Conservation (phyloP, 2,329 filamentous ascomycete genomes). For the Stagonosporopsis tanaceti region DNA sequence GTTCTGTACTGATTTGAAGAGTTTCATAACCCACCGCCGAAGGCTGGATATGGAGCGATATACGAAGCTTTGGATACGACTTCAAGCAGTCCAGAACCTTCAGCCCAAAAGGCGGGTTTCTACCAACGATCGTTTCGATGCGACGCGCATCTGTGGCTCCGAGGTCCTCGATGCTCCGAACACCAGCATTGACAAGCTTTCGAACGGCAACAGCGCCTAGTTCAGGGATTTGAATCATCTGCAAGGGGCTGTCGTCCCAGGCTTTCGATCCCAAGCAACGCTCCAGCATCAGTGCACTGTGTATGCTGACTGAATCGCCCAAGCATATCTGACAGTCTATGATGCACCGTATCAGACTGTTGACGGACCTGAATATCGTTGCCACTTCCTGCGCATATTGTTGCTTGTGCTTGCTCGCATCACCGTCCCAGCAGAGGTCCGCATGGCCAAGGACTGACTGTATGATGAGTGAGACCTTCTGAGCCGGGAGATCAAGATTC, state of each 20-base stretch:
- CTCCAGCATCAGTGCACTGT: conserved; percentile 77
- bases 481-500: conserved; percentile 68
- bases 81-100: conserved; percentile 71
- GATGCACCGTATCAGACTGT: conserved; percentile 76
- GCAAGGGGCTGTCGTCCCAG: conserved; percentile 83
- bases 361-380: conserved; percentile 72
- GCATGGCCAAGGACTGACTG: conserved; percentile 75
- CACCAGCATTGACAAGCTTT: conserved; percentile 74
- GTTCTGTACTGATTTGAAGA: rapidly evolving
- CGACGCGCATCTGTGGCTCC: conserved; percentile 70
- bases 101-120: conserved; percentile 83
- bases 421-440: conserved; percentile 63
- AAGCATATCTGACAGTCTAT: conserved; percentile 73
- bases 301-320: conserved; percentile 72
- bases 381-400: conserved; percentile 68
- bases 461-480: conserved; percentile 81
- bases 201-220: conserved; percentile 79
- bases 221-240: conserved; percentile 82
- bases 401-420: conserved; percentile 61
- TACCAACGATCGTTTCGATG: conserved; percentile 79
- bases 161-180: conserved; percentile 76
- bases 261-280: conserved; percentile 76
- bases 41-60: conserved; percentile 61
- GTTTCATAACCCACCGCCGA: conserved; percentile 51
- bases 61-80: conserved; percentile 73